Base-by-base conservation (phyloP, 345 rosid genomes). In the Euphorbia tirucalli region DNA sequence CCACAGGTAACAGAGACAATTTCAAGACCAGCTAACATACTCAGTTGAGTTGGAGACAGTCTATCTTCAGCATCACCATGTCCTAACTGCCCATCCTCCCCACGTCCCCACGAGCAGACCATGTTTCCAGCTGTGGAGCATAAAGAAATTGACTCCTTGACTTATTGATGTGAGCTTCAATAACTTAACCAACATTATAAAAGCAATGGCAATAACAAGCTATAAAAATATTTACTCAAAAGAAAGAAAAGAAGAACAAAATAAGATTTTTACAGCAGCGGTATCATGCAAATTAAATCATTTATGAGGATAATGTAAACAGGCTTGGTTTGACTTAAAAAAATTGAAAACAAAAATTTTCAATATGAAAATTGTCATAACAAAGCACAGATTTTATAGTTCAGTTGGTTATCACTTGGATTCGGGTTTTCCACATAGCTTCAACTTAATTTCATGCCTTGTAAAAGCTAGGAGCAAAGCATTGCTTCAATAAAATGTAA, bases 11-110 rank as follows among this genome's bases (percentile, higher is more conserved):
- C 81, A 44, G 97, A 90, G 48, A 79, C 79, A 67, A 89, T 84
- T 37, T 81, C 87, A 35, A 50, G 88, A 68, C 80, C 89, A 72
- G 89, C 93, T 65, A 95, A 81, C 6, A 91, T 87, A 71, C 97
- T 86, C 71, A 92, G 77, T 14, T 83, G 90, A 21, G 97, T 92
- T 0, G 99, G 97, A 58, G 86, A 80, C 66, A 84, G 88, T 27
- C 97, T 85, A 78, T 95, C 99, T 69, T 86, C 93, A 5, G 97
- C 97, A 82, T 90, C 97, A 44, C 99, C 99, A 64, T 82, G 99
- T 43, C 99, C 99, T 78, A 95, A 83, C 73, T 92, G 99, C 50
- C 99, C 99, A 83, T 95, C 99, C 77, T 92, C 99, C 31, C 99
- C 99, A 78, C 99, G 75, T 66, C 99, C 99, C 97, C 97, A 92